phyloP scores from a whole-genome alignment of 495 filamentous ascomycete genomes.

The Xylaria longipes region DNA sequence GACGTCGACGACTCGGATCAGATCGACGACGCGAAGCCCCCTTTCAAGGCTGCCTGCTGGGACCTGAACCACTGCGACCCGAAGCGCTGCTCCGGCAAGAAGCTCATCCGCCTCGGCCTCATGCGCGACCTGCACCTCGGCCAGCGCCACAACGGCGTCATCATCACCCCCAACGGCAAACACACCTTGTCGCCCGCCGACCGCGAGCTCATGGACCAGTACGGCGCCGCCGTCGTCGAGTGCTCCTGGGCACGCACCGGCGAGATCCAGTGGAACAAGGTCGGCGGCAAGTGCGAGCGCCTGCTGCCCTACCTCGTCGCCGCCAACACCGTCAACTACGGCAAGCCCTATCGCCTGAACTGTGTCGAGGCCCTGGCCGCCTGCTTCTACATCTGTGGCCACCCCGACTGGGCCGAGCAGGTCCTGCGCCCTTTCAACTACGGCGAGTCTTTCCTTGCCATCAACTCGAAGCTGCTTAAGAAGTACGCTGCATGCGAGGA shows the following conservation, averaged over 20 bases:
- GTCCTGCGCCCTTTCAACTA: slow-evolving; percentile 86
- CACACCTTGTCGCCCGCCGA: slow-evolving; percentile 81
- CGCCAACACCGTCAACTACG: slow-evolving; percentile 97
- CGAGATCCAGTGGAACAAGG: slow-evolving; percentile 88
- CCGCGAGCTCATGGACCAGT: slow-evolving; percentile 77
- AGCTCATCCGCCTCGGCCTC: slow-evolving; percentile 85
- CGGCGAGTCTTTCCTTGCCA: slow-evolving; percentile 83
- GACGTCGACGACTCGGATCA: slow-evolving; percentile 51
- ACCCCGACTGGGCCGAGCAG: slow-evolving; percentile 85
- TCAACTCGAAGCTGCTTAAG: slow-evolving; percentile 82
- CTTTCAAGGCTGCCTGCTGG: slow-evolving; percentile 95
- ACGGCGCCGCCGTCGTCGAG: slow-evolving; percentile 94
- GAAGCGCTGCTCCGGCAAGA: slow-evolving; percentile 94
- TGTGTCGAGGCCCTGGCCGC: slow-evolving; percentile 95
- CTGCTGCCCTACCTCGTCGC: slow-evolving; percentile 94
- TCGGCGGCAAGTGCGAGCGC: slow-evolving; percentile 94
- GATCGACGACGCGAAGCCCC: slow-evolving; percentile 53
- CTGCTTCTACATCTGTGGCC: slow-evolving; percentile 89
- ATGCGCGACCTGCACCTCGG: slow-evolving; percentile 94
- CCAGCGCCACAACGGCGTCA: slow-evolving; percentile 86
- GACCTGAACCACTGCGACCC: slow-evolving; percentile 97
- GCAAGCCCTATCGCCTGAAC: slow-evolving; percentile 90
- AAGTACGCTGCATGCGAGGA: slow-evolving; percentile 82
- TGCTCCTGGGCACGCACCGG: slow-evolving; percentile 93
- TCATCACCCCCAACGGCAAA: slow-evolving; percentile 95